Conservation (phyloP, 306 rosid species). For the Medicago truncatula region MtrunA17r5.0-ANR NC_053049.1:24333001-24333500, state of each 20-base stretch:
- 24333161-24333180: slow-evolving; percentile 22
- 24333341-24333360: slow-evolving; percentile 4
- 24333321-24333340: slow-evolving; percentile 38
- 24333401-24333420: not conserved
- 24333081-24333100: slow-evolving; percentile 62
- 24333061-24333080: slow-evolving; percentile 59
- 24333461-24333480: too few relatives aligned
- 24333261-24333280: slow-evolving; percentile 58
- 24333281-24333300: slow-evolving; percentile 75
- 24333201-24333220: not conserved
- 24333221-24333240: slow-evolving; percentile 68
- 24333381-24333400: not conserved
- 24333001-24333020: slow-evolving; percentile 69
- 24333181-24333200: not conserved
- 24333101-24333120: slow-evolving; percentile 71
- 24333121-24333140: slow-evolving; percentile 31
- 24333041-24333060: slow-evolving; percentile 63
- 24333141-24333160: not conserved
- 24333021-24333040: slow-evolving; percentile 88
- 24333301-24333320: slow-evolving; percentile 85
- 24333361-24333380: slow-evolving; percentile 24
- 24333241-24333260: slow-evolving; percentile 77
- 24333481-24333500: too few relatives aligned
- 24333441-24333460: not conserved
- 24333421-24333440: not conserved